Evolutionary conservation across 257 asterid genomes (phyloP), one percentile per base, ranked within the genome.

Genomic region (Rehmannia glutinosa): DNA sequence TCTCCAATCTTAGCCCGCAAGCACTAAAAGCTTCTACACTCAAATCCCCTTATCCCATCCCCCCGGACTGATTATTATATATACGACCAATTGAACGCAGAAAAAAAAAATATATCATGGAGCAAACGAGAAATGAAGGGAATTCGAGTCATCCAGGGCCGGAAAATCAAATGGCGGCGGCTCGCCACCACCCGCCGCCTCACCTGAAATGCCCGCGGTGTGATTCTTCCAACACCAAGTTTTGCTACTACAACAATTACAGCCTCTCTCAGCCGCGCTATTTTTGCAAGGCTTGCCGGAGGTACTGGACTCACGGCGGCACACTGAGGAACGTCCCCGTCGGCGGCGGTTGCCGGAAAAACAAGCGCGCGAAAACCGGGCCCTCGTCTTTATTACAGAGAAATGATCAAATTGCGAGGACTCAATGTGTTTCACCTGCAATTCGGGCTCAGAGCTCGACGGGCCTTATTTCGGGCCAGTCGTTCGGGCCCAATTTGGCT

Each of bases 221-320:
- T 20, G 75, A 62, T 23, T 80, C 89, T 2, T 20, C 66, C 54
- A 59, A 78, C 72, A 83, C 89, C 24, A 83, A 81, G 74, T 83
- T 83, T 16, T 83, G 89, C 46, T 83, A 80, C 15, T 80, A 83
- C 74, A 83, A 83, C 60, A 83, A 83, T 13, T 78, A 83, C 17
- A 83, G 82, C 52, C 64, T 73, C 25, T 35, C 84, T 13, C 89
- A 83, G 59, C 89, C 89, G 23, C 67, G 89, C 38, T 75, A 83
- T 78, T 81, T 70, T 20, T 83, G 89, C 74, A 83, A 78, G 73
- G 72, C 79, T n/a, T 81, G 86, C 64, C 68, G 81, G 60, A 72
- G 89, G 78, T 83, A 78, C 59, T 83, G 89, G 89, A 83, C 86
- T 8, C 83, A 72, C 0, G 89, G 89, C 20, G 89, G 89, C 24